These are phyloP conservation scores for Trypanosomatidae sp. DNA, from an alignment of 208 protist genomes.

Conservation along the genomic window DNA sequence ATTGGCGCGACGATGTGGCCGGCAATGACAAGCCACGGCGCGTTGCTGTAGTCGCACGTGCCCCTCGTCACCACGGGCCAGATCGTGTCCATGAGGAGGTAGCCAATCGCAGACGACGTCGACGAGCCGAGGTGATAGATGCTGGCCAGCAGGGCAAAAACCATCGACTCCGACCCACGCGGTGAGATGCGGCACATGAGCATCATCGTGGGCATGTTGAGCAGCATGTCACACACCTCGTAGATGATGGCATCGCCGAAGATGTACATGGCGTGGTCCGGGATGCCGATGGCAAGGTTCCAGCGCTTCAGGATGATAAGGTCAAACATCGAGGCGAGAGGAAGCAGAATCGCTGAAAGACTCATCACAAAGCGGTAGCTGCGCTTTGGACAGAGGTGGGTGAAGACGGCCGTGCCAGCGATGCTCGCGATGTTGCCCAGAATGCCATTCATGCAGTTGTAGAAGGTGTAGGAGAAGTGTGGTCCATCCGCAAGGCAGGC, in stretches of 20 bases:
- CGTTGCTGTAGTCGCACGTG: constrained; percentile 63
- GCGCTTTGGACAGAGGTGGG: constrained; percentile 44
- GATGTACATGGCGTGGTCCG: constrained; percentile 71
- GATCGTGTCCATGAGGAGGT: constrained; percentile 51
- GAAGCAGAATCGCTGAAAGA: constrained; percentile 46
- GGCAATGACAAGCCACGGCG: constrained; percentile 22
- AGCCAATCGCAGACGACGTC: constrained; percentile 39
- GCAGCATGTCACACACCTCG: constrained; percentile 55
- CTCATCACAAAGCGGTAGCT: constrained; percentile 59
- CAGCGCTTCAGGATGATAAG: constrained; percentile 73
- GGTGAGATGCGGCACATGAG: constrained; percentile 83
- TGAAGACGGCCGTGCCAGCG: constrained; percentile 45
- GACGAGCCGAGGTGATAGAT: constrained; percentile 63
- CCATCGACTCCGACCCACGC: constrained; percentile 77
- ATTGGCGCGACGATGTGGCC: constrained; percentile 14
- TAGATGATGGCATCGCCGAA: constrained; percentile 69
- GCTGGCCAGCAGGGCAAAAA: constrained; percentile 73
- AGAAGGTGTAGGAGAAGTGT: constrained; percentile 67
- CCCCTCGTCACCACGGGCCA: constrained; percentile 40
- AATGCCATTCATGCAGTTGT: constrained; percentile 44
- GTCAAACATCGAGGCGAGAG: constrained; percentile 57
- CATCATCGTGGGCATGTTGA: constrained; percentile 75
- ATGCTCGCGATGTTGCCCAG: constrained; percentile 50
- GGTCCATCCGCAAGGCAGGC: constrained; percentile 57
- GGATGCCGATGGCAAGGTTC: constrained; percentile 55